These are phyloP conservation scores for Camellia japonica DNA, from an alignment of 148 eudicot species.

Conservation along the genomic window DNA sequence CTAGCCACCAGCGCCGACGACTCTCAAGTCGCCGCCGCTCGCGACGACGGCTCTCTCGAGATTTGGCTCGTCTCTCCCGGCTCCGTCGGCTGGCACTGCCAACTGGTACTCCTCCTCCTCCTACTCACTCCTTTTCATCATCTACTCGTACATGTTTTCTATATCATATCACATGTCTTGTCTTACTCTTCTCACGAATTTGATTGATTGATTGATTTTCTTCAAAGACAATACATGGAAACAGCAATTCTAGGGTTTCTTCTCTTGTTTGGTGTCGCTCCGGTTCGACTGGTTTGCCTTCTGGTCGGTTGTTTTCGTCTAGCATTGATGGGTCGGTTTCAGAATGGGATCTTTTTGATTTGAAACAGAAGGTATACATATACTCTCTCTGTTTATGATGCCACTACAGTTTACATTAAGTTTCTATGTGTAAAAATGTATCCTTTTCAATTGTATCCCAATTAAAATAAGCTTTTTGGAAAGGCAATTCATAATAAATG, in stretches of 20 bases:
- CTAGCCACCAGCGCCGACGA: conserved; percentile 83
- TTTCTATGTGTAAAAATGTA: too few species aligned
- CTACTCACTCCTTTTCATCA: neutral
- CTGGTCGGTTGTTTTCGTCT: conserved; percentile 74
- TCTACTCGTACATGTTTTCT: neutral
- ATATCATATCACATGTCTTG: neutral
- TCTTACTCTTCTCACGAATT: neutral
- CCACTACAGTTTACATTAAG: too few species aligned
- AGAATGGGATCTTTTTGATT: conserved; percentile 81
- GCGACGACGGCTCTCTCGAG: conserved; percentile 88
- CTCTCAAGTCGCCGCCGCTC: conserved; percentile 88
- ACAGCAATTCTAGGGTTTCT: conserved; percentile 54
- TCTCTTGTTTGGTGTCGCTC: conserved; percentile 79
- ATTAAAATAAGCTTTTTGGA: neutral
- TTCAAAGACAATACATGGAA: conserved; percentile 75
- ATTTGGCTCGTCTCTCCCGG: conserved; percentile 99
- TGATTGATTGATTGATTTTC: neutral
- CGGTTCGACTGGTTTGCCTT: conserved; percentile 26
- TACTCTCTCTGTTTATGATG: neutral
- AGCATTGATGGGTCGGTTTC: conserved; percentile 82
- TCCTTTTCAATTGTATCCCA: too few species aligned
- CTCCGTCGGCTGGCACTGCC: conserved; percentile 94
- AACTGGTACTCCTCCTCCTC: conserved; percentile 45
- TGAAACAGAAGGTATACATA: conserved; percentile 59
- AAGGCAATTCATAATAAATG: neutral